phyloP scores from a whole-genome alignment of 352 stramenopile species.

The Phytophthora capsici region DNA sequence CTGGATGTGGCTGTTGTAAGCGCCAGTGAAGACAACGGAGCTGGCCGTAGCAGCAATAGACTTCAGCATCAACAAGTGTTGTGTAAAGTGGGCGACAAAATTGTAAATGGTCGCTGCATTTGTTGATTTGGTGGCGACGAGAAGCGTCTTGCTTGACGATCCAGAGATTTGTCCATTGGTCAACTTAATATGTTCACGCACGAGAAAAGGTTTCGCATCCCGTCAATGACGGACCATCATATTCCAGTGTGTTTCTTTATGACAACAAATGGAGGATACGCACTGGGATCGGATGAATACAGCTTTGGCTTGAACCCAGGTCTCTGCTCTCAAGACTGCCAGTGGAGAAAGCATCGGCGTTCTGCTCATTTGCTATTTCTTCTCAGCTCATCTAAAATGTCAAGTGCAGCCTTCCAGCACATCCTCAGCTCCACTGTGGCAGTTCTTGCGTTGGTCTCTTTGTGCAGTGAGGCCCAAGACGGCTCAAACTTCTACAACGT shows the following conservation, averaged over 20 bases:
- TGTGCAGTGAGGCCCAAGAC: conserved; percentile 4
- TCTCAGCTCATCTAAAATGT: no score
- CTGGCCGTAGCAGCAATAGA: not conserved
- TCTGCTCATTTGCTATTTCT: not conserved
- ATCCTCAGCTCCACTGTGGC: not conserved
- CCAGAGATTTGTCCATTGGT: not conserved
- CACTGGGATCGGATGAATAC: no score
- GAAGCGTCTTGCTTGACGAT: not conserved
- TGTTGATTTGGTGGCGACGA: no score
- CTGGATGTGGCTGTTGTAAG: not conserved
- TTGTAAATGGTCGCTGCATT: no score
- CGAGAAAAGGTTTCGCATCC: not conserved
- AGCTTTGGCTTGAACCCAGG: no score
- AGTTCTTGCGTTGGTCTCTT: not conserved
- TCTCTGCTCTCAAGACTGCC: no score
- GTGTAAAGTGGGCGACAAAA: not conserved
- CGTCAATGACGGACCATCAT: no score
- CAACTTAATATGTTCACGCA: no score
- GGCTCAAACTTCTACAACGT: conserved; percentile 10
- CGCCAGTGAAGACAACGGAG: not conserved
- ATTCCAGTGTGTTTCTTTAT: no score
- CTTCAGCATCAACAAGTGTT: conserved; percentile 9
- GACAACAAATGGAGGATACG: no score
- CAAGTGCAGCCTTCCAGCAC: not conserved
- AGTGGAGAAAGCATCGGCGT: no score